A percentile compares a stretch with the other conserved stretches of the same genome.
Evolutionary conservation across 768 basidiomycete species (phyloP).

Genomic region (Russula dissimulans): DNA sequence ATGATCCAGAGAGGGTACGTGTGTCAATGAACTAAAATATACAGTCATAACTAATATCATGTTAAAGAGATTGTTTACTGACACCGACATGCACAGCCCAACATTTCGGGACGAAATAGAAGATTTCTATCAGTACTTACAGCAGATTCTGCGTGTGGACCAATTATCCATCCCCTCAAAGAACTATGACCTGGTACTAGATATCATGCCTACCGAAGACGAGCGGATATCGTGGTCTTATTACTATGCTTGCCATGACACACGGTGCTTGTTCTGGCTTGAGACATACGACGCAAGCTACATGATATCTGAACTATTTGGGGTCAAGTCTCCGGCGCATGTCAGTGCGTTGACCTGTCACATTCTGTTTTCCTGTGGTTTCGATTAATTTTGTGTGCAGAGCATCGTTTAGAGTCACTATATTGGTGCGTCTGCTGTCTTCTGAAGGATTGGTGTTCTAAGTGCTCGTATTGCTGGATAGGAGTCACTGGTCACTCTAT

Average conservation of each 20-base stretch:
- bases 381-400: slow-evolving; percentile 3
- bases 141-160: slow-evolving; percentile 10
- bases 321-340: slow-evolving; percentile 11
- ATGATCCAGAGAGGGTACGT: slow-evolving; percentile 36
- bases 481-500: slow-evolving; percentile 24
- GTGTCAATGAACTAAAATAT: neutral
- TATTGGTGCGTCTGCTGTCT: slow-evolving; percentile 20
- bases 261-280: slow-evolving; percentile 44
- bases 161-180: slow-evolving; percentile 13
- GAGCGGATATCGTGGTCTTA: slow-evolving; percentile 32
- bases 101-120: slow-evolving; percentile 29
- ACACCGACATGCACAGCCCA: slow-evolving; percentile 39
- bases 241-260: slow-evolving; percentile 43
- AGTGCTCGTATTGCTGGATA: slow-evolving; percentile 5
- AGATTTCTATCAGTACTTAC: slow-evolving; percentile 19
- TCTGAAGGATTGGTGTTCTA: neutral
- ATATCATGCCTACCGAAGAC: slow-evolving; percentile 24
- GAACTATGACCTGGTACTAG: slow-evolving; percentile 15
- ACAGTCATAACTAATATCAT: neutral
- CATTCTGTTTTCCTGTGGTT: neutral
- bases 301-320: slow-evolving; percentile 24
- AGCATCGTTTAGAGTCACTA: slow-evolving; percentile 17
- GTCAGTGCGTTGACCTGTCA: slow-evolving; percentile 7
- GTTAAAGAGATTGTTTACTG: slow-evolving; percentile 43
- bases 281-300: slow-evolving; percentile 32